Evolutionary conservation across 169 alveolate species (phyloP).

Genomic region (Eimeria maxima): DNA sequence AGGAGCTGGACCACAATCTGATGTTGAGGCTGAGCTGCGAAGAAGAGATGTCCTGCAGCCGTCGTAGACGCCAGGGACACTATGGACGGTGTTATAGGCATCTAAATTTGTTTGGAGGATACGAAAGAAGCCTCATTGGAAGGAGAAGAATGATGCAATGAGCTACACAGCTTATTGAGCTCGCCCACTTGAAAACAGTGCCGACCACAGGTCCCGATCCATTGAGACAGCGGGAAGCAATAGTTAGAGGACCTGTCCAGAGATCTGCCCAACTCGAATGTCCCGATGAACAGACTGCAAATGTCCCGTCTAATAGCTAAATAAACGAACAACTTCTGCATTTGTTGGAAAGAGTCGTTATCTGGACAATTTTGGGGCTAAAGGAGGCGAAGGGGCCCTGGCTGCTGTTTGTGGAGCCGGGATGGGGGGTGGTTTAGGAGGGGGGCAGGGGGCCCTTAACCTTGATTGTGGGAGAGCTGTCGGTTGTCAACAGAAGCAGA

Average conservation of each 20-base stretch:
- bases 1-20: background rate
- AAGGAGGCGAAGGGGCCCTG: background rate
- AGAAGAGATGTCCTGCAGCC: background rate
- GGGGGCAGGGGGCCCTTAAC: background rate
- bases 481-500: background rate
- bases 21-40: background rate
- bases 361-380: background rate
- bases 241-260: background rate
- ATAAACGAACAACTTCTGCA: background rate
- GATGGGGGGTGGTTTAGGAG: background rate
- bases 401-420: background rate
- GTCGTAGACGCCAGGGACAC: background rate
- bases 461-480: background rate
- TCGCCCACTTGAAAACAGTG: background rate
- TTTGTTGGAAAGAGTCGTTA: background rate
- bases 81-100: background rate
- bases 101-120: background rate
- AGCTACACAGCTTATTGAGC: background rate
- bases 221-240: constrained; percentile 20
- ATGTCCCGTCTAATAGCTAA: background rate
- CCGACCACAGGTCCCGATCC: constrained; percentile 30
- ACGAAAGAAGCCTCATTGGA: background rate
- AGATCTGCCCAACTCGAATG: background rate
- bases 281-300: too few species aligned
- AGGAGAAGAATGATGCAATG: background rate